Evolutionary conservation across 495 filamentous ascomycete species (phyloP), one percentile per base, ranked within the genome.

Genomic region (Penicillium verhagenii): DNA sequence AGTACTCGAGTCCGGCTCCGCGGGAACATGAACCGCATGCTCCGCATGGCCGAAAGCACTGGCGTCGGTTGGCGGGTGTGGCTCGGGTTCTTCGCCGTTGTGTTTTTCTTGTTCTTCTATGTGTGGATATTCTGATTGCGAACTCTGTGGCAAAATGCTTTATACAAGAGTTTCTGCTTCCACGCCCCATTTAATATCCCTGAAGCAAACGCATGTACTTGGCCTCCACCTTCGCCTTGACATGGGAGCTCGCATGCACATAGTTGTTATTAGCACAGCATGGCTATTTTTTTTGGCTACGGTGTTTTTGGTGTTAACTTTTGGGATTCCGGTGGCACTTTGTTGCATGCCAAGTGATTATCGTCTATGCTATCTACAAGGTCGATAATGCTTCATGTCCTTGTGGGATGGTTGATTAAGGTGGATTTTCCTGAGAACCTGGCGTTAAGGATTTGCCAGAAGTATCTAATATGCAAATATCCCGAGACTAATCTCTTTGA

Each of bases 21-120:
- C 16, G 90, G 92, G 37, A 97, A 95, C 37, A 97, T 98, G 94
- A 96, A 90, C 63, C 79, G 92, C 25, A 98, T 98, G 94, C 73
- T 97, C 52, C 68, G 91, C 53, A 97, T 98, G 94, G 95, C 94
- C 4, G 86, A 96, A 73, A 77, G 85, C 62, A 95, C 92, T 11
- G 95, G 95, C 3, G 85, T 98, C 24, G 88, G 91, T 56, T 98
- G 94, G 94, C 89, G 82, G 72, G 89, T 92, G 23, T 98, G 95
- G 94, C 65, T 95, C 44, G 79, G 71, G 18, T 97, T 98, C 72
- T 95, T 98, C 63, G 73, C 79, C 28, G 85, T 84, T 3, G 90
- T 98, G 19, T 82, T 86, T 51, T 59, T 90, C 14, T 54, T 96
- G 46, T 98, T 98, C 72, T 79, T 83, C 54, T 98, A 89, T 63